These are phyloP conservation scores for Trifolium pratense DNA, from an alignment of 306 rosid species.

Conservation along the genomic window DNA sequence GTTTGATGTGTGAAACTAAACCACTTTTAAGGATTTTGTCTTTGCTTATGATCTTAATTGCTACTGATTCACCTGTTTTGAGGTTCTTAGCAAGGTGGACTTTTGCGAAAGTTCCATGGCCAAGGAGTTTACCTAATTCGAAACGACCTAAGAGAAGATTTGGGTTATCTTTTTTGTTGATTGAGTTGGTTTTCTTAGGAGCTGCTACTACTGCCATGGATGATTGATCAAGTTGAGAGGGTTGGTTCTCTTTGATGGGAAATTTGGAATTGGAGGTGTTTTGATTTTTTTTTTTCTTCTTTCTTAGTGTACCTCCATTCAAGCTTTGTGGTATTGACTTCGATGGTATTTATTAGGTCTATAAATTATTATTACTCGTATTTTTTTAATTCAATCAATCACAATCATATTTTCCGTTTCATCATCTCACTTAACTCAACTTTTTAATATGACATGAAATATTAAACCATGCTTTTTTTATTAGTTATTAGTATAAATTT, in stretches of 20 bases:
- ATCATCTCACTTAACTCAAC: too few species aligned
- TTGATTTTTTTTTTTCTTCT: not conserved
- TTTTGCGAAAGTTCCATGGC: conserved; percentile 68
- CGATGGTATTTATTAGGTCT: conserved; percentile 7
- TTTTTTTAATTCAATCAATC: too few species aligned
- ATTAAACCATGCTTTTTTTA: too few species aligned
- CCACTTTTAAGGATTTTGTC: conserved; percentile 56
- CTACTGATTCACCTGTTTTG: conserved; percentile 53
- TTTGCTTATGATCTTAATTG: conserved; percentile 62
- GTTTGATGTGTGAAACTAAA: conserved; percentile 57
- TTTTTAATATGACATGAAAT: too few species aligned
- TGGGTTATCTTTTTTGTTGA: conserved; percentile 29
- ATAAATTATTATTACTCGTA: too few species aligned
- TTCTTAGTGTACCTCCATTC: conserved; percentile 37
- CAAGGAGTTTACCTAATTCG: conserved; percentile 60
- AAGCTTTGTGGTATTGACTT: not conserved
- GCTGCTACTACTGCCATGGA: conserved; percentile 42
- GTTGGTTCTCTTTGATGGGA: not conserved
- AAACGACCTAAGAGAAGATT: conserved; percentile 47
- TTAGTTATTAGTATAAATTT: too few species aligned
- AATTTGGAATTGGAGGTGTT: not conserved
- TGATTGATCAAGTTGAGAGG: not conserved
- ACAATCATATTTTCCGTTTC: too few species aligned
- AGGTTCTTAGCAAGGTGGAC: conserved; percentile 62
- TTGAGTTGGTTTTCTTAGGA: not conserved